Conservation (phyloP, 1,139 yeast genomes). For the Scheffersomyces stambukii region DNA sequence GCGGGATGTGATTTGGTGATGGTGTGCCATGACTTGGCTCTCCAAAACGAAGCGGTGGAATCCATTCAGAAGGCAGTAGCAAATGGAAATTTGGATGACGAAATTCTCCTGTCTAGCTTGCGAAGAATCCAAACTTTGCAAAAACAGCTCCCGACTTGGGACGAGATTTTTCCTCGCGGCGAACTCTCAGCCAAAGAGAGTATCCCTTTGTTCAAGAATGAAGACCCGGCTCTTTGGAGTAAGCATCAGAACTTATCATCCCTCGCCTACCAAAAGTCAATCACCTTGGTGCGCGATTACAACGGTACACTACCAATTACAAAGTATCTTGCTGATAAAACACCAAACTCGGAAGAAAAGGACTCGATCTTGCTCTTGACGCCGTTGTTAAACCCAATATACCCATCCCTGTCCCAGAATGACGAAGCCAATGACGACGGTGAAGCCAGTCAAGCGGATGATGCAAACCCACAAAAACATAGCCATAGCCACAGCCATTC, state of each 20-base stretch:
- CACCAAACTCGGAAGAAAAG: too few relatives aligned
- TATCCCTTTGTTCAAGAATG: constrained; percentile 21
- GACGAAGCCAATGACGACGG: background rate
- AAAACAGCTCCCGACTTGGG: constrained; percentile 44
- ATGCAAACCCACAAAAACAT: constrained; percentile 8
- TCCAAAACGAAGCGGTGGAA: constrained; percentile 58
- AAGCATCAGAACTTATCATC: constrained; percentile 44
- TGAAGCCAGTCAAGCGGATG: constrained; percentile 5
- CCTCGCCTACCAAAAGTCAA: constrained; percentile 49
- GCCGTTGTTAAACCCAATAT: constrained; percentile 48
- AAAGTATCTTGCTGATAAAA: constrained; percentile 28
- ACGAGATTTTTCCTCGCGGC: constrained; percentile 39
- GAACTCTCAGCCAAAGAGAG: constrained; percentile 25
- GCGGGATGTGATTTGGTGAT: constrained; percentile 67
- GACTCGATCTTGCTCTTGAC: constrained; percentile 49
- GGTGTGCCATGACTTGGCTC: constrained; percentile 55
- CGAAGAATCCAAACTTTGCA: constrained; percentile 45
- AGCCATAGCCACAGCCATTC: too few relatives aligned
- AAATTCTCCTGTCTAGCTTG: constrained; percentile 38
- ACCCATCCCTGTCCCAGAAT: constrained; percentile 14
- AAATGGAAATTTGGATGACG: constrained; percentile 50
- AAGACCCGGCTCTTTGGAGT: constrained; percentile 32
- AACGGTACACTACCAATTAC: constrained; percentile 50
- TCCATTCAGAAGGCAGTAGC: constrained; percentile 51
- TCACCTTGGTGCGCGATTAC: constrained; percentile 56